These are phyloP conservation scores for Pythium biforme DNA, from an alignment of 352 stramenopile genomes.

Conservation along the genomic window DNA sequence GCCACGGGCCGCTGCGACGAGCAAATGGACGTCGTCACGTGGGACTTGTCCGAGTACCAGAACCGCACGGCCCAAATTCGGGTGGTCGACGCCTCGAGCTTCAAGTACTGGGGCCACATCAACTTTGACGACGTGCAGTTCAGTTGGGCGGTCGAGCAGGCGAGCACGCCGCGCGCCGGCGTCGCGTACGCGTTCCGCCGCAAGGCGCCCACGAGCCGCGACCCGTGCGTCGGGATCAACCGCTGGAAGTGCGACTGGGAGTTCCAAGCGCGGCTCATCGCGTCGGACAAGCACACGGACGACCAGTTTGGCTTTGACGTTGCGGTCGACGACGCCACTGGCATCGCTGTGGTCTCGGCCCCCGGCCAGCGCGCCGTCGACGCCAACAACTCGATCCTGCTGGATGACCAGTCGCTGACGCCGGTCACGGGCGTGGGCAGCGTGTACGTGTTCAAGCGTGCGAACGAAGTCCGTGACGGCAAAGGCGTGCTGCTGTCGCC, in stretches of 20 bases:
- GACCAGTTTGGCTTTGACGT: conserved; percentile 88
- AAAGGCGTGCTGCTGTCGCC: conserved; percentile 60
- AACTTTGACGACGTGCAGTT: conserved; percentile 96
- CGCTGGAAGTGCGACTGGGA: conserved; percentile 80
- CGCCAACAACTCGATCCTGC: conserved; percentile 77
- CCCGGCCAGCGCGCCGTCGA: conserved; percentile 73
- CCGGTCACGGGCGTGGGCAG: conserved; percentile 50
- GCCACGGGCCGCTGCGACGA: conserved; percentile 90
- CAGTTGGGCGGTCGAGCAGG: conserved; percentile 83
- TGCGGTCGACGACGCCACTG: conserved; percentile 77
- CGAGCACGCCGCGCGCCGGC: conserved; percentile 60
- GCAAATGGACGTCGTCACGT: conserved; percentile 86
- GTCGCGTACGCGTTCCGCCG: conserved; percentile 81
- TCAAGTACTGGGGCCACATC: conserved; percentile 92
- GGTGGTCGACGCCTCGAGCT: conserved; percentile 91
- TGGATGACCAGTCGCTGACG: conserved; percentile 27
- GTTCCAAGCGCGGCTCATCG: conserved; percentile 82
- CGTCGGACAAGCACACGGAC: conserved; percentile 87
- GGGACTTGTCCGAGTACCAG: conserved; percentile 83
- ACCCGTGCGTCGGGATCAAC: conserved; percentile 68
- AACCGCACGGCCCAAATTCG: conserved; percentile 88
- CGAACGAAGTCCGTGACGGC: conserved; percentile 62
- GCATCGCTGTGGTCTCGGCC: conserved; percentile 79
- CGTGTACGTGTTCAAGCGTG: conserved; percentile 67
- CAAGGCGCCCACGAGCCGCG: conserved; percentile 46